Conservation (phyloP, 116 monocot genomes). For the Trichopus zeylanicus region DNA sequence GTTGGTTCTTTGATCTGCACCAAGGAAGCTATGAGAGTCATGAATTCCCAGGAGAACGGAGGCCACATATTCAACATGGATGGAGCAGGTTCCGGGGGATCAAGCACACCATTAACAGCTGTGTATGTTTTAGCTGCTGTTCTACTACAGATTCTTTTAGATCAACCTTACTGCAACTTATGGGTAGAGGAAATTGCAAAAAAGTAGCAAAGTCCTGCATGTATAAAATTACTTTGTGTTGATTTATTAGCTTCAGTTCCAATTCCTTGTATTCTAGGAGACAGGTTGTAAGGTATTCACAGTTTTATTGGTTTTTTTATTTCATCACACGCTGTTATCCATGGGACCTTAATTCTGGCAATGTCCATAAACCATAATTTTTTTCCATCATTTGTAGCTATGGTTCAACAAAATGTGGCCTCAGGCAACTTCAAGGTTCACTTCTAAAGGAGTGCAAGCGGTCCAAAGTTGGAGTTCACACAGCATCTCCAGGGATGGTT, state of each 20-base stretch:
- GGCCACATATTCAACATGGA: conserved; percentile 98
- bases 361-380: too few relatives aligned
- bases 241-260: too few relatives aligned
- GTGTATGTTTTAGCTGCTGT: conserved; percentile 42
- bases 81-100: conserved; percentile 96
- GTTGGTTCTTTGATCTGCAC: conserved; percentile 94
- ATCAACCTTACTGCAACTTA: background rate
- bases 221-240: too few relatives aligned
- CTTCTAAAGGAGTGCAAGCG: conserved; percentile 79
- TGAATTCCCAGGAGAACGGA: conserved; percentile 66
- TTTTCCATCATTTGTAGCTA: conserved; percentile 60
- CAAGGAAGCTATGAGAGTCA: conserved; percentile 81
- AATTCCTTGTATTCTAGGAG: too few relatives aligned
- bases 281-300: too few relatives aligned
- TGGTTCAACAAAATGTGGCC: conserved; percentile 95
- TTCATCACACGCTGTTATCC: too few relatives aligned
- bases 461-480: conserved; percentile 89
- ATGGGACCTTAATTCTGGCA: background rate
- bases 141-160: background rate
- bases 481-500: conserved; percentile 98
- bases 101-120: conserved; percentile 95
- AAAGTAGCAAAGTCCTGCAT: too few relatives aligned
- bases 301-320: too few relatives aligned
- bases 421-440: conserved; percentile 85
- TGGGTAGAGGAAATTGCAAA: background rate